These are phyloP conservation scores for Nyctanthes arbortristis DNA, from an alignment of 257 asterid genomes.

Conservation along the genomic window DNA sequence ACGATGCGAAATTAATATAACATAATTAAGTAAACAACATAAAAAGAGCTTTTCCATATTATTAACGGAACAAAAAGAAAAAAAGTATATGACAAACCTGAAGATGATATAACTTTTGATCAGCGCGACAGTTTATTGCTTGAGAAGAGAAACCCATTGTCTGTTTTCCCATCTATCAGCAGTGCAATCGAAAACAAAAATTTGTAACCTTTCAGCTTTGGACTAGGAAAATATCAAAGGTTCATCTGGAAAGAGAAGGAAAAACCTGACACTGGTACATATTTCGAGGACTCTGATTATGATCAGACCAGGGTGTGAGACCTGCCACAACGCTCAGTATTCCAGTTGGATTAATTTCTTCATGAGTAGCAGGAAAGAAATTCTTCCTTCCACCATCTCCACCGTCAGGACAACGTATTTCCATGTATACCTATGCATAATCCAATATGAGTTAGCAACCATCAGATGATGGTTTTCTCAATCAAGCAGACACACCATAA, in stretches of 20 bases:
- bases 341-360: slow-evolving; percentile 94
- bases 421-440: slow-evolving; percentile 81
- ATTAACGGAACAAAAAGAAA: slow-evolving; percentile 7
- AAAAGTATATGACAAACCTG: slow-evolving; percentile 57
- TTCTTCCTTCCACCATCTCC: slow-evolving; percentile 87
- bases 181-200: slow-evolving; percentile 24
- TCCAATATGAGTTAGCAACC: slow-evolving; percentile 25
- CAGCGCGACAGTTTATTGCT: slow-evolving; percentile 78
- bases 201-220: slow-evolving; percentile 7
- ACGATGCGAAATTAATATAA: not conserved
- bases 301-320: slow-evolving; percentile 99
- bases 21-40: not conserved
- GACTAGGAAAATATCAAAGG: not conserved
- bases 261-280: slow-evolving; percentile 99
- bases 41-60: slow-evolving; percentile 4
- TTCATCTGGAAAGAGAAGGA: not conserved
- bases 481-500: slow-evolving; percentile 4
- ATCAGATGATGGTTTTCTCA: slow-evolving; percentile 12
- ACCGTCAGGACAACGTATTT: slow-evolving; percentile 94
- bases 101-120: slow-evolving; percentile 97
- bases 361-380: slow-evolving; percentile 87
- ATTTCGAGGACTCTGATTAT: slow-evolving; percentile 99
- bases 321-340: slow-evolving; percentile 90
- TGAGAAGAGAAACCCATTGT: slow-evolving; percentile 97
- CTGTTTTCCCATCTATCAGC: slow-evolving; percentile 89